A percentile compares a stretch with the other conserved stretches of the same genome.
These are phyloP conservation scores for Hemerocallis citrina DNA, from an alignment of 106 monocot genomes.

Conservation along the genomic window DNA sequence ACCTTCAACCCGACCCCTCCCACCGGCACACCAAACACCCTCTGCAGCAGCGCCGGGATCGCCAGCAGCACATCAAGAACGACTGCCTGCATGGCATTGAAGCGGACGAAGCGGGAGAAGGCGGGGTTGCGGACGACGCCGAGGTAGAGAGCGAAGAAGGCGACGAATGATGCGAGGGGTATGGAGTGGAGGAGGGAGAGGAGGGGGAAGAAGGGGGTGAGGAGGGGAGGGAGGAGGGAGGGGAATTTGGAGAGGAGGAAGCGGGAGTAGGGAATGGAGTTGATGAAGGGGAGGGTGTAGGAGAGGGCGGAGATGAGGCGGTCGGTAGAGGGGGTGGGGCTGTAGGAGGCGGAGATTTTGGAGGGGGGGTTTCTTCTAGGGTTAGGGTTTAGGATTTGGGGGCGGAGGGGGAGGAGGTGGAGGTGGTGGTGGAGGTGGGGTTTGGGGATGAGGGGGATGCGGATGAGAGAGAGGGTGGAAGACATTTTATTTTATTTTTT, in stretches of 20 bases:
- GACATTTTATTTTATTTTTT: slow-evolving; percentile 25
- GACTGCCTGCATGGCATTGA: slow-evolving; percentile 87
- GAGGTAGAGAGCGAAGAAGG: slow-evolving; percentile 88
- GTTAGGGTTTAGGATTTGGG: not conserved
- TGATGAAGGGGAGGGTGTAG: slow-evolving; percentile 79
- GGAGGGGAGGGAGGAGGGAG: slow-evolving; percentile 19
- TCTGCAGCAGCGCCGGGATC: slow-evolving; percentile 43
- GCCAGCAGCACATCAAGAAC: slow-evolving; percentile 75
- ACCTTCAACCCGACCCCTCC: slow-evolving; percentile 46
- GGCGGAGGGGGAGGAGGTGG: slow-evolving; percentile 5
- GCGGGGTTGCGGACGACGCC: slow-evolving; percentile 57
- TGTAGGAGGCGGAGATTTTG: slow-evolving; percentile 20
- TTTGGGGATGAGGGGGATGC: slow-evolving; percentile 18
- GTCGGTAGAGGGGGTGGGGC: slow-evolving; percentile 43
- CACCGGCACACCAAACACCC: slow-evolving; percentile 41
- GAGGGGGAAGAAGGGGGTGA: slow-evolving; percentile 67
- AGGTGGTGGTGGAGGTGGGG: not conserved
- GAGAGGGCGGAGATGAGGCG: slow-evolving; percentile 56
- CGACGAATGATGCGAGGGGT: slow-evolving; percentile 66
- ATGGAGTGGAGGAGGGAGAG: slow-evolving; percentile 45
- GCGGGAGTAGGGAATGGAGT: slow-evolving; percentile 73
- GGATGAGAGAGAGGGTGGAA: slow-evolving; percentile 31
- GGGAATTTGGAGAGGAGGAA: slow-evolving; percentile 66
- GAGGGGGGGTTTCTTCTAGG: not conserved
- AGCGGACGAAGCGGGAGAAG: slow-evolving; percentile 62